Base-by-base conservation (phyloP, 148 eudicot species). In the Selenicereus undatus region DNA sequence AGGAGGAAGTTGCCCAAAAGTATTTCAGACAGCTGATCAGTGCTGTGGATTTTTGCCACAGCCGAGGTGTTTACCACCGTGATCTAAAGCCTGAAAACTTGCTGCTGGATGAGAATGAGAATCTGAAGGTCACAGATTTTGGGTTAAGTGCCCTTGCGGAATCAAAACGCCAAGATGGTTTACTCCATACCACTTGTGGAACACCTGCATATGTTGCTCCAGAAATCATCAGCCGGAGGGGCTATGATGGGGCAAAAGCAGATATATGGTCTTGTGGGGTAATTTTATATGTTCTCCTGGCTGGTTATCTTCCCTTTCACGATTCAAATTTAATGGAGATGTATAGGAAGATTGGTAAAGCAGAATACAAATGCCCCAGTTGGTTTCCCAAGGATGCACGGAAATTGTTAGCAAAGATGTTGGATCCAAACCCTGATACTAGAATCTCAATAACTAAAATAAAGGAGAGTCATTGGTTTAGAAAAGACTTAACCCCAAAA, bases 251-350 rank as follows among this genome's bases (percentile, higher is more conserved):
- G 36, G 92, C 86, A 14, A 90, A 88, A 85, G 93, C 90, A 26
- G 98, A 94, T 84, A 84, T 89, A 39, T 94, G 98, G 98, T 91
- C 94, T n/a, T 92, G 94, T 86, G 98, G 98, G 80, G 98, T 94
- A 70, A 82, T 94, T 60, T 75, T 94, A 22, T 94, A 54, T 85
- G 98, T 91, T 78, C 89, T 94, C 68, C 78, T 94, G 84, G 93
- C 97, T 65, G 97, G 98, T 80, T 89, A 89, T 82, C 90, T 92
- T 58, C 98, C 98, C n/a, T 94, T 94, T 86, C 90, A 89, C 77
- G 97, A 94, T 78, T 84, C 89, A 12, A 94, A 92, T 83, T 68
- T 94, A 79, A 90, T 94, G 90, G 94, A 90, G 79, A 81, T 94
- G 97, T 94, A 94, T 65, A 87, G 90, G 76, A 94, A 92, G 89